These are phyloP conservation scores for Candida methanosorbosa DNA, from an alignment of 805 yeast species.

Conservation along the genomic window DNA sequence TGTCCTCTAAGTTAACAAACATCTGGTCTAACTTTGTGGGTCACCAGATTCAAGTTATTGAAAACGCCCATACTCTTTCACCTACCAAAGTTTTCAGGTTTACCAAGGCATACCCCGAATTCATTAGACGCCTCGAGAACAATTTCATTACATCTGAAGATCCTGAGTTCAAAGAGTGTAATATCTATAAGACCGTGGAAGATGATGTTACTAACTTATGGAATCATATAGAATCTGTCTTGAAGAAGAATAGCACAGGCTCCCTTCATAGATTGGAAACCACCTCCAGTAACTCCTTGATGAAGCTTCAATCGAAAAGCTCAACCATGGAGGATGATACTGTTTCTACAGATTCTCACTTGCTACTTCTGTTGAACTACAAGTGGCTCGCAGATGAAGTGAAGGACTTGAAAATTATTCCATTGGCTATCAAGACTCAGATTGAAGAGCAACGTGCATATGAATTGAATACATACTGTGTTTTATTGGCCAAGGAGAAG, in stretches of 20 bases:
- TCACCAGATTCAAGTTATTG: conserved; percentile 39
- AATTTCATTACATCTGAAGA: conserved; percentile 10
- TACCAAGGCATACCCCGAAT: conserved; percentile 38
- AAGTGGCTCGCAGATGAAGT: conserved; percentile 40
- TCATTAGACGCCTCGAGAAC: conserved; percentile 31
- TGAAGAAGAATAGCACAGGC: conserved; percentile 8
- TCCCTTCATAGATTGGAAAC: too few relatives aligned
- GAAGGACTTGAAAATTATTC: conserved; percentile 16
- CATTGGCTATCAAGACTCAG: conserved; percentile 12
- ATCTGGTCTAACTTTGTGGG: conserved; percentile 56
- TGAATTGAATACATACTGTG: conserved; percentile 35
- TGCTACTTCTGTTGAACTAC: conserved; percentile 45
- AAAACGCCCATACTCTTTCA: conserved; percentile 17
- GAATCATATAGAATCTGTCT: conserved; percentile 10
- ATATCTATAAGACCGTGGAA: conserved; percentile 8
- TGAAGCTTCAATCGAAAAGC: too few relatives aligned
- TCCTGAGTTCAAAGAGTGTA: conserved; percentile 6
- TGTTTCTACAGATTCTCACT: conserved; percentile 5
- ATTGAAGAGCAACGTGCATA: conserved; percentile 23
- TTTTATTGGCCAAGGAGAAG: conserved; percentile 34
- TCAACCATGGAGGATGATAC: neutral
- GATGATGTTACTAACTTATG: conserved; percentile 15
- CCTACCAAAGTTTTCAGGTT: conserved; percentile 28
- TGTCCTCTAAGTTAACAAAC: conserved; percentile 39
- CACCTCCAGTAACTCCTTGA: too few relatives aligned